phyloP scores from a whole-genome alignment of 2,329 filamentous ascomycete species.

The Trichoderma endophyticum region DNA sequence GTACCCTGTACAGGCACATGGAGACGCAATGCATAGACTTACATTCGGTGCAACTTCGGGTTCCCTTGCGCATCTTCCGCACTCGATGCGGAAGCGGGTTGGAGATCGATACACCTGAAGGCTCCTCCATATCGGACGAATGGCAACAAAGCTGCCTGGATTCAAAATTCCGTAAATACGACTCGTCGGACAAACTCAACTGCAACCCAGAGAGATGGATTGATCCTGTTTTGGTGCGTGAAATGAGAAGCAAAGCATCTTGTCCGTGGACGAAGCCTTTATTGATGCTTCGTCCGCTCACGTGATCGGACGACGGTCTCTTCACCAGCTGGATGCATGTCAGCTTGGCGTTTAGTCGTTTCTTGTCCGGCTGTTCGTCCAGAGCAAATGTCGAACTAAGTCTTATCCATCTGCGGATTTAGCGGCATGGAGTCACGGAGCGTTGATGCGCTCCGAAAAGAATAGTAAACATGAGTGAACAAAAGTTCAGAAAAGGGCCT shows the following conservation, averaged over 20 bases:
- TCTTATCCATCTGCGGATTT: background rate
- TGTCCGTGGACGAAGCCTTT: slow-evolving; percentile 22
- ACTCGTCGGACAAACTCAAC: background rate
- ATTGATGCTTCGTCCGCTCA: background rate
- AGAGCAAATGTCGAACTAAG: background rate
- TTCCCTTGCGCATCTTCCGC: slow-evolving; percentile 28
- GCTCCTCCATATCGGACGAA: slow-evolving; percentile 6
- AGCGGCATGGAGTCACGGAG: background rate
- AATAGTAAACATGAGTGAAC: background rate
- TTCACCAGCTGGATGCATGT: background rate
- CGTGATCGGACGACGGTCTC: background rate
- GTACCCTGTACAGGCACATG: background rate
- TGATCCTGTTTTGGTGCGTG: background rate
- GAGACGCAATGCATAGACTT: background rate
- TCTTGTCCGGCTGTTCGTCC: background rate
- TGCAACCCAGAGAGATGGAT: background rate
- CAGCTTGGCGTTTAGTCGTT: background rate
- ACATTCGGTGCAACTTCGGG: slow-evolving; percentile 29
- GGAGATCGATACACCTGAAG: background rate
- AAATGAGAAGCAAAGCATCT: background rate
- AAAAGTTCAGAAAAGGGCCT: background rate
- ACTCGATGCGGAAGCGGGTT: background rate
- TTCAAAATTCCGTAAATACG: background rate
- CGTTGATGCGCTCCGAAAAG: background rate
- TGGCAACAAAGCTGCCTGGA: background rate